Evolutionary conservation across 305 asterid species (phyloP), one percentile per base, ranked within the genome.

Genomic region (Rubia peregrina): DNA sequence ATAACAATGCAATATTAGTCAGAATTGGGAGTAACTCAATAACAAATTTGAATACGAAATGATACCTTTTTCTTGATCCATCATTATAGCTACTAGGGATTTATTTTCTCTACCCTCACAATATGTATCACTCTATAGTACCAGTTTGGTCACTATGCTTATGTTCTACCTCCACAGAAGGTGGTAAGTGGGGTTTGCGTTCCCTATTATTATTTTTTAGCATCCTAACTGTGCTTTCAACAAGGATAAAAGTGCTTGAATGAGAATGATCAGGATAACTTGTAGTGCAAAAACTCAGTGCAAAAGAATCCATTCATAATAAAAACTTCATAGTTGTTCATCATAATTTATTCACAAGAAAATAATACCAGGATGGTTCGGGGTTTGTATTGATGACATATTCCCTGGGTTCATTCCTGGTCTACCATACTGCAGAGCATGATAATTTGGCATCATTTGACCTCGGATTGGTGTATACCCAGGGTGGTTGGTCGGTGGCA

Each of bases 401-500:
- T 36, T 65, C n/a, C 72, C 81, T 65, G 80, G 46, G 12, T 67
- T 59, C 42, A 71, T 26, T 55, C 81, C 42, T 41, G 85, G 78
- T 69, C 83, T 76, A 49, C 71, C 72, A 79, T 79, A 82, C 40
- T 71, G 83, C 76, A 74, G 24, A 56, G 74, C 68, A 43, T 70
- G 77, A 68, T 81, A 74, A 69, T 79, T 74, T 44, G 83, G 76
- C 70, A 74, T 70, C 72, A 76, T 33, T 68, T 71, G 73, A 46
- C 85, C 80, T 26, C 71, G 83, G 38, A 72, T 53, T 26, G 78
- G 19, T 66, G 78, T 46, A 56, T 79, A 66, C 26, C 78, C 76
- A 44, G 73, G 77, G 72, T 49, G 56, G 17, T 65, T 74, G 42
- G 80, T 65, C 9, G 83, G 78, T 42, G 70, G 75, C 7, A 68